These are phyloP conservation scores for Colletotrichum liriopes DNA, from an alignment of 2,329 filamentous ascomycete genomes.

Conservation along the genomic window DNA sequence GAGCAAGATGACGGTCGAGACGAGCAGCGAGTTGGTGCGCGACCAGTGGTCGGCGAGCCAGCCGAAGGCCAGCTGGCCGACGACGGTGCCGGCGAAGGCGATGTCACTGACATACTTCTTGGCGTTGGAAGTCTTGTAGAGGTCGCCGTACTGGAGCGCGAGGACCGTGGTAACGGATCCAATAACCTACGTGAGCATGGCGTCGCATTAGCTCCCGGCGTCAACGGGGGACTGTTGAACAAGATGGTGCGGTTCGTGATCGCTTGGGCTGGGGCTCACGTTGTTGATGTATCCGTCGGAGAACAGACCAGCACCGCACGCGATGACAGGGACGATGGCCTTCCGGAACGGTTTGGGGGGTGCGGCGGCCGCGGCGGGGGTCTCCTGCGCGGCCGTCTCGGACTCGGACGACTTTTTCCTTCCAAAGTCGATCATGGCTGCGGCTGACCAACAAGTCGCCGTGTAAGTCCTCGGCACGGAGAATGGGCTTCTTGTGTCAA, in stretches of 20 bases:
- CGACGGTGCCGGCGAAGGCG: conserved; percentile 87
- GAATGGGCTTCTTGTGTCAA: not conserved
- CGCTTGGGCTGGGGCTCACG: conserved; percentile 59
- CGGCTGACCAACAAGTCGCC: not conserved
- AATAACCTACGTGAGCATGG: conserved; percentile 74
- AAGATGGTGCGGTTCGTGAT: not conserved
- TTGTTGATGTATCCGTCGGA: conserved; percentile 95
- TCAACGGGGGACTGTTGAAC: not conserved
- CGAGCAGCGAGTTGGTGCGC: conserved; percentile 84
- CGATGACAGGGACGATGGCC: conserved; percentile 77
- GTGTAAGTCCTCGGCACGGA: not conserved
- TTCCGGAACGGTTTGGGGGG: conserved; percentile 32
- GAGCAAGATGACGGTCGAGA: conserved; percentile 87
- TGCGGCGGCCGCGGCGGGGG: not conserved
- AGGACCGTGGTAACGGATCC: conserved; percentile 89
- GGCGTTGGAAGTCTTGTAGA: conserved; percentile 79
- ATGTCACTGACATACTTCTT: conserved; percentile 85
- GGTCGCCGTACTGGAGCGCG: conserved; percentile 74
- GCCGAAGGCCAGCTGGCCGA: conserved; percentile 87
- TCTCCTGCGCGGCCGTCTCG: conserved; percentile 13
- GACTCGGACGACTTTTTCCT: conserved; percentile 31
- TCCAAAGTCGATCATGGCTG: conserved; percentile 19
- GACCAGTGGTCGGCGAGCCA: conserved; percentile 88
- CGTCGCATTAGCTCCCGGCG: not conserved
- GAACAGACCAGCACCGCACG: conserved; percentile 91